Evolutionary conservation across 371 early-diverging fungal genomes (phyloP), one percentile per base, ranked within the genome.

Genomic region (Zychaea mexicana): DNA sequence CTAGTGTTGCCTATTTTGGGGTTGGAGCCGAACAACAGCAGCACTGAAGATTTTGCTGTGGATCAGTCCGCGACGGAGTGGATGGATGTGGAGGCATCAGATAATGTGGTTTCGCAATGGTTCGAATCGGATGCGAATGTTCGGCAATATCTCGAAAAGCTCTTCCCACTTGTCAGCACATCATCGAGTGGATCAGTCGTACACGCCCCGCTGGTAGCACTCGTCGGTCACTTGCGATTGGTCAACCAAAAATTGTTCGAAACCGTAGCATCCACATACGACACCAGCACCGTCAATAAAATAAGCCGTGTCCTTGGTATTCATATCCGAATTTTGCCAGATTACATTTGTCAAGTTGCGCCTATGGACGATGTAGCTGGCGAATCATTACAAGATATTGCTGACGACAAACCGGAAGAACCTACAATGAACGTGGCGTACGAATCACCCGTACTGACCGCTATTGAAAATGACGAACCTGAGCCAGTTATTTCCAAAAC

Each of bases 91-190:
- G 60, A 24, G 21, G 8, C 30, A 56, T 10, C 45, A 42, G 45
- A 62, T 2, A 62, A 66, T 27, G 60, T 62, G 2, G 60, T 70
- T 1, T 64, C 67, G 1, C 17, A 39, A 33, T 83, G 83, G 83
- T 83, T 83, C 61, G 78, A 78, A 32, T 72, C 77, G 2, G 80
- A 79, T 53, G 58, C 62, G 2, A 69, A 83, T 52, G 60, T 83
- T 4, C 67, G 73, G 3, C 71, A 72, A 26, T 76, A 65, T 54
- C 47, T 83, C 3, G 62, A 67, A 4, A 63, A 67, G 4, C 47
- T 83, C 2, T 55, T 83, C 36, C 83, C 83, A 0, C 60, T 75
- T 10, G 64, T 78, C 3, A 68, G 69, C 13, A 69, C 72, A 2
- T 77, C 76, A 5, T 56, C 72, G 5, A 64, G 74, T 28, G 77